A percentile compares a stretch with the other conserved stretches of the same genome.
Conservation (phyloP, 441 rosid species). For the Eutrema salsugineum region DNA sequence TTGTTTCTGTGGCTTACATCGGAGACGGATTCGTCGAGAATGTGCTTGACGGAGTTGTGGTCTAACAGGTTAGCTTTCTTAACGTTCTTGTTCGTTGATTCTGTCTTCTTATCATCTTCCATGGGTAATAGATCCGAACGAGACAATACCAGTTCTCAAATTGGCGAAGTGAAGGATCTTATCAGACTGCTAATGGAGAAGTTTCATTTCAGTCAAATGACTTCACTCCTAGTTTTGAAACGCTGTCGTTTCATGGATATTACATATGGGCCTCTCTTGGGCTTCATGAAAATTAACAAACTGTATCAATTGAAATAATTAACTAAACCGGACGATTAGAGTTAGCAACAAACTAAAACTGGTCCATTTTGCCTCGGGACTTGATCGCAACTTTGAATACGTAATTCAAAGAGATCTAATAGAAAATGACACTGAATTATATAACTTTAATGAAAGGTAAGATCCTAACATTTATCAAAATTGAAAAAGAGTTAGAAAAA, state of each 20-base stretch:
- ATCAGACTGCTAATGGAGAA: too few relatives aligned
- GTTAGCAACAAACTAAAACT: too few relatives aligned
- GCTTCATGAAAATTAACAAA: background rate
- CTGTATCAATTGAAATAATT: background rate
- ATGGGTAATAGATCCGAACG: slow-evolving; percentile 17
- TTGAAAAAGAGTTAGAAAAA: too few relatives aligned
- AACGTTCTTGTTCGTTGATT: slow-evolving; percentile 37
- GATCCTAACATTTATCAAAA: too few relatives aligned
- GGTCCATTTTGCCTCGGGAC: too few relatives aligned
- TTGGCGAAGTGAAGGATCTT: too few relatives aligned
- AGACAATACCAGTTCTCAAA: background rate
- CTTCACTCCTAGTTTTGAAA: background rate
- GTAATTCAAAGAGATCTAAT: too few relatives aligned
- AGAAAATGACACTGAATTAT: too few relatives aligned
- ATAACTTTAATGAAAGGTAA: too few relatives aligned
- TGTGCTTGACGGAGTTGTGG: slow-evolving; percentile 81
- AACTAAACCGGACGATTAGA: too few relatives aligned
- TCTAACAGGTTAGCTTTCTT: slow-evolving; percentile 79
- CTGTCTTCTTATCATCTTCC: slow-evolving; percentile 43
- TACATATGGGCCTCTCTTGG: background rate
- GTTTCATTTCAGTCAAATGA: background rate
- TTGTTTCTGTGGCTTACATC: slow-evolving; percentile 39
- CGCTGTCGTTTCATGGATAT: background rate
- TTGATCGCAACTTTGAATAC: too few relatives aligned
- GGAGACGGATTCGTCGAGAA: slow-evolving; percentile 76